Conservation (phyloP, 2,329 filamentous ascomycete genomes). For the Teratosphaeria pseudoeucalypti region DNA sequence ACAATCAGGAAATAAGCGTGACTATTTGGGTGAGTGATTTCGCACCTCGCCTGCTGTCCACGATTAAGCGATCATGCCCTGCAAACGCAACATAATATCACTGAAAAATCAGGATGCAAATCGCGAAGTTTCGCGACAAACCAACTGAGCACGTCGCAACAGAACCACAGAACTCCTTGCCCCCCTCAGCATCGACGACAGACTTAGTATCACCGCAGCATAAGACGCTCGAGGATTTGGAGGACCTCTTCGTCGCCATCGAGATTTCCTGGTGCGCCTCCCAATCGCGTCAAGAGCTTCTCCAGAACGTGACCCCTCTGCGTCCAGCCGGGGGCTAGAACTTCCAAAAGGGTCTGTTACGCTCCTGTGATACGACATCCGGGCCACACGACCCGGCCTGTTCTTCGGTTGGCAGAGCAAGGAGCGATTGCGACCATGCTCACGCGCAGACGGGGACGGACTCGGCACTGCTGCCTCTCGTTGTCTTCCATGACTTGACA, state of each 20-base stretch:
- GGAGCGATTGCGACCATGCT: not conserved
- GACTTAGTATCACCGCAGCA: not conserved
- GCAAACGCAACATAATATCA: not conserved
- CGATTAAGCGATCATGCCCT: not conserved
- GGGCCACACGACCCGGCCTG: not conserved
- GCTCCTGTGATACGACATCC: not conserved
- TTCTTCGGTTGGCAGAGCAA: not conserved
- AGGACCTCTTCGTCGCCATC: not conserved
- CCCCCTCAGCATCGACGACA: not conserved
- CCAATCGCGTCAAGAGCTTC: not conserved
- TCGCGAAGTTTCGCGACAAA: not conserved
- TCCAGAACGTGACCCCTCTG: not conserved
- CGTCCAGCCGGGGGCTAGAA: not conserved
- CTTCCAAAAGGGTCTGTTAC: not conserved
- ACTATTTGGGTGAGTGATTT: not conserved
- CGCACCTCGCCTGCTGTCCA: not conserved
- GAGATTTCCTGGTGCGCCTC: not conserved
- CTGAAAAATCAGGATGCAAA: not conserved
- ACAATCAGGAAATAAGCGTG: not conserved
- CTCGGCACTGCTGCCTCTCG: not conserved
- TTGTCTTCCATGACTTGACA: not conserved
- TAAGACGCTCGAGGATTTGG: not conserved
- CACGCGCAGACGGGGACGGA: not conserved
- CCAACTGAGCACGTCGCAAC: not conserved
- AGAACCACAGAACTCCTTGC: not conserved